These are phyloP conservation scores for Cutaneotrichosporon sp. DNA, from an alignment of 1,284 basidiomycete genomes.

Conservation along the genomic window DNA sequence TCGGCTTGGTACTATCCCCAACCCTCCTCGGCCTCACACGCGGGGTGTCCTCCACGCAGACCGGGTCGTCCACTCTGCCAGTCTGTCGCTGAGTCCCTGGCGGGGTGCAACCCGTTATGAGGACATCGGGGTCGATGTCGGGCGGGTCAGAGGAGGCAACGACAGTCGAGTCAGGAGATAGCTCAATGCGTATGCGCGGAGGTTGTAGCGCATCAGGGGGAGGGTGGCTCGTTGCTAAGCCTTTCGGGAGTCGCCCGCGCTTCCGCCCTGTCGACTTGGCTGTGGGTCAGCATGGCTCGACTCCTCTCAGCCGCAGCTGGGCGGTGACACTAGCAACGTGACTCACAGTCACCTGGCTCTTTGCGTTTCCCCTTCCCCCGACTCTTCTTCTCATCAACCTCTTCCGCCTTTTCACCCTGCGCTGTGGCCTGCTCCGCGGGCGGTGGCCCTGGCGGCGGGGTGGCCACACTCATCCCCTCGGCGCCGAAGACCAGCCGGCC, in stretches of 20 bases:
- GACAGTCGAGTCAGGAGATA: not conserved
- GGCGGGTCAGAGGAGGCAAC: not conserved
- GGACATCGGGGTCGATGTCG: not conserved
- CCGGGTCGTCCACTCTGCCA: not conserved
- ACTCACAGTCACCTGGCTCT: conserved; percentile 1
- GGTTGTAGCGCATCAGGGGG: not conserved
- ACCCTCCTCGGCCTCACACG: conserved; percentile 22
- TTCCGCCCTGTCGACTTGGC: not conserved
- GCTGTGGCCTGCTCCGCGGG: not conserved
- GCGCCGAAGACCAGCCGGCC: conserved; percentile 12
- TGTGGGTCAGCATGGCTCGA: not conserved
- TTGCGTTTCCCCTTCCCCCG: not conserved
- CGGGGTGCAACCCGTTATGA: not conserved
- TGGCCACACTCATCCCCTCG: conserved; percentile 5
- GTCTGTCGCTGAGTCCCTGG: not conserved
- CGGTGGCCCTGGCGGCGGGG: conserved; percentile 5
- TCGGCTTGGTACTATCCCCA: conserved; percentile 22
- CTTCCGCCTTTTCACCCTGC: not conserved
- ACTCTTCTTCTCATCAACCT: not conserved
- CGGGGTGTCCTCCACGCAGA: conserved; percentile 1
- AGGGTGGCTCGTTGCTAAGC: not conserved
- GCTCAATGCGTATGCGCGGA: not conserved
- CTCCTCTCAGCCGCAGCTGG: not conserved
- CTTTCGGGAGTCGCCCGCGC: not conserved
- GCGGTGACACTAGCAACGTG: too few species aligned